A percentile compares a stretch with the other conserved stretches of the same genome.
These are phyloP conservation scores for Pleurotus citrinopileatus DNA, from an alignment of 768 basidiomycete species.

Conservation along the genomic window DNA sequence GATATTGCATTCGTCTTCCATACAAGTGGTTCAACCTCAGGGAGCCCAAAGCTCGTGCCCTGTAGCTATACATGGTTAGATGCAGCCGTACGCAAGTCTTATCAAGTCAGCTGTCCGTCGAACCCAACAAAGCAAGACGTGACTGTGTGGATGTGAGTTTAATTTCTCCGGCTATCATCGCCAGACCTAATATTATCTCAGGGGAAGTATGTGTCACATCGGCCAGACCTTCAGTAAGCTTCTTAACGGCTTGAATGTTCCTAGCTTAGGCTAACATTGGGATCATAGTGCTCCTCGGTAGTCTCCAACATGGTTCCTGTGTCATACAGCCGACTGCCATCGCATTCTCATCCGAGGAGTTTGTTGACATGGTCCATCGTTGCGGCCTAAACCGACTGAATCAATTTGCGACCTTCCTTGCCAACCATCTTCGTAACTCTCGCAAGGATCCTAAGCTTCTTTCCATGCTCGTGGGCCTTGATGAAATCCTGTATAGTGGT, in stretches of 20 bases:
- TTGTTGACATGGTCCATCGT: conserved; percentile 65
- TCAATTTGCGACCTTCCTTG: conserved; percentile 71
- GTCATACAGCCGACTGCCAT: conserved; percentile 67
- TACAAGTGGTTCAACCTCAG: conserved; percentile 82
- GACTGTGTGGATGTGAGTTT: conserved; percentile 66
- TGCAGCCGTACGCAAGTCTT: conserved; percentile 59
- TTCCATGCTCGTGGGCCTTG: conserved; percentile 49
- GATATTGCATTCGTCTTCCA: conserved; percentile 71
- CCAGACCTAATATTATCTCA: conserved; percentile 31
- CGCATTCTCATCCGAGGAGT: conserved; percentile 64
- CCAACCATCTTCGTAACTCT: conserved; percentile 58
- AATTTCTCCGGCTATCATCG: conserved; percentile 11
- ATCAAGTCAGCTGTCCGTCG: conserved; percentile 45
- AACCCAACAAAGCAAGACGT: conserved; percentile 60
- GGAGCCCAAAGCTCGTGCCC: conserved; percentile 76
- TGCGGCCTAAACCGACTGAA: conserved; percentile 73
- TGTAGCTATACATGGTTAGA: conserved; percentile 68
- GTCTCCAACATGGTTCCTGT: conserved; percentile 70
- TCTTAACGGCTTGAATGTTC: conserved; percentile 19
- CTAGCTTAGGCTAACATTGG: conserved; percentile 15
- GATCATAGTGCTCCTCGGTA: conserved; percentile 62
- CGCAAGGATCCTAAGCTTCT: conserved; percentile 61
- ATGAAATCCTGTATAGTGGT: conserved; percentile 67
- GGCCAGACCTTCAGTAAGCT: conserved; percentile 71
- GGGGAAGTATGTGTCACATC: conserved; percentile 85